Base-by-base conservation (phyloP, 306 rosid species). In the Ormosia emarginata region DNA sequence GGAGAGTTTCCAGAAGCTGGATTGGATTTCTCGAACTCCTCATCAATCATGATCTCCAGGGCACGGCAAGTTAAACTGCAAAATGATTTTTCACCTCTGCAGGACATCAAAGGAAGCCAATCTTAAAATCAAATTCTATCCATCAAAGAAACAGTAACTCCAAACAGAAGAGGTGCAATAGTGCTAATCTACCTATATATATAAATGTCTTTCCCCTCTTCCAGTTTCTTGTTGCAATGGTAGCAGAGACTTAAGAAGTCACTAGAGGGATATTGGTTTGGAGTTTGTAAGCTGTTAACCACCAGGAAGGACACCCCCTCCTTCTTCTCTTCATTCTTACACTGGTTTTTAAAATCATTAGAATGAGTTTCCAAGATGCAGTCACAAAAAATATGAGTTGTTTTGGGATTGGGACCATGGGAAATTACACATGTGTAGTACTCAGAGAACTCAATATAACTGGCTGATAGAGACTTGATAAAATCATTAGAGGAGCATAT, bases 51-150 rank as follows among this genome's bases (percentile, higher is more conserved):
- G 76, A 94, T 94, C 89, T 91, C 93, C 76, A 68, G 11, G 1
- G 88, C 84, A 0, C 98, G 93, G 87, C 98, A 94, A 63, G 59
- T 76, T 43, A 86, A 71, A 88, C 98, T 94, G 90, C 98, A 94
- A 85, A 94, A 94, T 18, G 97, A 79, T 44, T 92, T 85, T 82
- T 94, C 98, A 13, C 98, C 98, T 90, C 98, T 94, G 90, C 87
- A 83, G 11, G 33, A 85, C 46, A 52, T 46, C 17, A 68, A 76
- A 37, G 5, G 66, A 81, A 67, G 57, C 57, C 67, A 50, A 55
- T 57, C 53, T 78, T 50, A 5, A 13, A 71, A n/a, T 57, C 33
- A 61, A 14, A 30, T 68, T 58, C 46, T 40, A 69, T 37, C 39
- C 8, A 72, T 43, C 44, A 53, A 59, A 56, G 12, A 67, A 63